Evolutionary conservation across 1,139 yeast species (phyloP).

Genomic region (Suhomyces atakaporum): DNA sequence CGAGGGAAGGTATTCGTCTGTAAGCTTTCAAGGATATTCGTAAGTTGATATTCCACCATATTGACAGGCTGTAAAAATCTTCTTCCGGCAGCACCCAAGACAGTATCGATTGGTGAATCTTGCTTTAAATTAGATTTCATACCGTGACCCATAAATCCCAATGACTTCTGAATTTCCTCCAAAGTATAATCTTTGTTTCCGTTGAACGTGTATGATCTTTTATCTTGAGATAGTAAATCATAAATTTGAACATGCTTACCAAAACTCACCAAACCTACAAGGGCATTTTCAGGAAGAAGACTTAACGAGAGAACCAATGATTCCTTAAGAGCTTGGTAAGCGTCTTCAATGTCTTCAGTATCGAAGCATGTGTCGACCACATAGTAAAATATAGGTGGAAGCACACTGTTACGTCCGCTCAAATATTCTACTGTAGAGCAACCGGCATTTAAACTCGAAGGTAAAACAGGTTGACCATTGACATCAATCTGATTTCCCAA

Average conservation of each 20-base stretch:
- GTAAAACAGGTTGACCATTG: constrained; percentile 23
- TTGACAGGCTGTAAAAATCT: constrained; percentile 50
- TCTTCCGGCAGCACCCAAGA: constrained; percentile 32
- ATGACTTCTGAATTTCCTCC: constrained; percentile 51
- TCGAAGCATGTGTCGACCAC: constrained; percentile 71
- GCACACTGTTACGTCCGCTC: constrained; percentile 43
- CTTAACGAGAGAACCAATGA: constrained; percentile 54
- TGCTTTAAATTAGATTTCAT: constrained; percentile 2
- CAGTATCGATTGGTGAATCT: constrained; percentile 16
- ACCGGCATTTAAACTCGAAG: constrained; percentile 40
- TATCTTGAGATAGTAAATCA: constrained; percentile 45
- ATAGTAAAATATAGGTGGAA: constrained; percentile 58
- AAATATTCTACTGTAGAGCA: constrained; percentile 62
- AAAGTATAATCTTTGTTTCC: constrained; percentile 57
- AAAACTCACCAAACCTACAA: constrained; percentile 59
- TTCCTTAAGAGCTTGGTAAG: constrained; percentile 53
- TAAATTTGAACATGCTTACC: constrained; percentile 69
- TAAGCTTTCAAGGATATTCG: constrained; percentile 55
- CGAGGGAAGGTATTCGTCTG: constrained; percentile 56
- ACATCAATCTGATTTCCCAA: constrained; percentile 21
- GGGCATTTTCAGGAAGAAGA: constrained; percentile 60
- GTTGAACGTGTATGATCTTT: constrained; percentile 49
- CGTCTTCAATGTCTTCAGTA: constrained; percentile 40
- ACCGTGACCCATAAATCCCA: constrained; percentile 46
- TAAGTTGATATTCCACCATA: constrained; percentile 58